Evolutionary conservation across 805 yeast species (phyloP), one percentile per base, ranked within the genome.

Genomic region (Candida fluviatilis): DNA sequence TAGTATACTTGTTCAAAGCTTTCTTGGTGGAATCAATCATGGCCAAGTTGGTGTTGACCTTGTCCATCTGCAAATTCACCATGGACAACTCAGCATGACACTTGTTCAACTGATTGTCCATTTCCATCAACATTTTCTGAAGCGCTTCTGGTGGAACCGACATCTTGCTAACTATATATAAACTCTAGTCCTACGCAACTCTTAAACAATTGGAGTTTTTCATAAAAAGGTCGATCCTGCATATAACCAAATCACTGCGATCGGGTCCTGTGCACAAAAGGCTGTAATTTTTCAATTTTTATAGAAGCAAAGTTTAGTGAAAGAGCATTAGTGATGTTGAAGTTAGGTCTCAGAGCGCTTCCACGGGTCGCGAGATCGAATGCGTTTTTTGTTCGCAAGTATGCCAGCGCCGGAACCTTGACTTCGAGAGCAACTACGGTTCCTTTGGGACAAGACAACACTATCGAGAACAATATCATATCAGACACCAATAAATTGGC

Each of bases 401-500:
- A 32, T 31, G 55, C 56, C 18, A 47, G 51, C 10, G 49, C 40
- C 23, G 53, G 57, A 7, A 35, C 49, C 5, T 34, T 50, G 11
- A 45, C 48, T 10, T 32, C 47, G 7, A 34, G 45, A 26, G 34
- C 37, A 15, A 31, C 43, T 0, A 26, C 45, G 8, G 30, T 34
- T 17, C 47, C 55, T 1, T 44, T 58, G 28, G 62, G 60, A 10
- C 31, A 29, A 19, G 64, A 57, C 36, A 47, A 45, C 18, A 61
- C 78, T 1, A 46, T 73, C 2, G 87, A 82, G 49, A 65, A 70
- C 40, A 82, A 79, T 46, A 47, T 64, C 17, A 54, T 57, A 36
- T 64, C 85, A 0, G 88, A 84, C 47, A 76, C 93, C 3, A 85
- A 84, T 55, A 69, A 84, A 50, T 61, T 83, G 30, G 75, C 83